These are phyloP conservation scores for Microsporum audouinii DNA, from an alignment of 2,329 filamentous ascomycete species.

Conservation along the genomic window DNA sequence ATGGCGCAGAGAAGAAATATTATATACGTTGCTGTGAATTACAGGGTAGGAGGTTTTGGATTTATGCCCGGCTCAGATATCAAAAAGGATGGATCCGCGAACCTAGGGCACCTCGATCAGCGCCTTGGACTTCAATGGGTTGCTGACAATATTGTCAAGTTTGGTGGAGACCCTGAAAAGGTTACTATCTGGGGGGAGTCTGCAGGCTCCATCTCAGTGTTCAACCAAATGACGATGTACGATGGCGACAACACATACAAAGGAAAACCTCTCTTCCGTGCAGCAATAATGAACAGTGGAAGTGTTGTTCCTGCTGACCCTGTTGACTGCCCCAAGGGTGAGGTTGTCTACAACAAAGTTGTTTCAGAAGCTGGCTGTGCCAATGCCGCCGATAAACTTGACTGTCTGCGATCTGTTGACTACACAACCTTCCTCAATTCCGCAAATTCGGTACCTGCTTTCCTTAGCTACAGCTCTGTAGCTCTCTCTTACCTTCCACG, in stretches of 20 bases:
- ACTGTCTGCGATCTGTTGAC: conserved; percentile 40
- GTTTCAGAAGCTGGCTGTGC: conserved; percentile 39
- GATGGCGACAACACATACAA: conserved; percentile 64
- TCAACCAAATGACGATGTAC: conserved; percentile 65
- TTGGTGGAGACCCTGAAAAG: conserved; percentile 67
- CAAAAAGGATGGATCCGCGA: conserved; percentile 53
- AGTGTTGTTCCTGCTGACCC: conserved; percentile 50
- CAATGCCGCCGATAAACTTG: conserved; percentile 30
- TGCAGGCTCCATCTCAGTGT: conserved; percentile 60
- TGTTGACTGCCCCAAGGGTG: conserved; percentile 55
- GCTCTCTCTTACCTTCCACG: conserved; percentile 64
- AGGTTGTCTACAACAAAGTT: conserved; percentile 43
- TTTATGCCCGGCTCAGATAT: conserved; percentile 61
- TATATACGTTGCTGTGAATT: conserved; percentile 66
- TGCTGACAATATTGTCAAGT: conserved; percentile 62
- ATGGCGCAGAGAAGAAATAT: conserved; percentile 49
- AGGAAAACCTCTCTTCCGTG: conserved; percentile 61
- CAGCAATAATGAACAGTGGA: conserved; percentile 66
- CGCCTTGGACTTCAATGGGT: conserved; percentile 63
- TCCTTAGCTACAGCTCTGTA: conserved; percentile 57
- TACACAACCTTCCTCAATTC: conserved; percentile 47
- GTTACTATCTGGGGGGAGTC: conserved; percentile 72
- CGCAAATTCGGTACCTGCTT: conserved; percentile 56
- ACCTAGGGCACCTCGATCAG: conserved; percentile 63
- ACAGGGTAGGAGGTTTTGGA: conserved; percentile 63